Conservation (phyloP, 2,329 filamentous ascomycete genomes). For the Pseudocercospora fuligena region DNA sequence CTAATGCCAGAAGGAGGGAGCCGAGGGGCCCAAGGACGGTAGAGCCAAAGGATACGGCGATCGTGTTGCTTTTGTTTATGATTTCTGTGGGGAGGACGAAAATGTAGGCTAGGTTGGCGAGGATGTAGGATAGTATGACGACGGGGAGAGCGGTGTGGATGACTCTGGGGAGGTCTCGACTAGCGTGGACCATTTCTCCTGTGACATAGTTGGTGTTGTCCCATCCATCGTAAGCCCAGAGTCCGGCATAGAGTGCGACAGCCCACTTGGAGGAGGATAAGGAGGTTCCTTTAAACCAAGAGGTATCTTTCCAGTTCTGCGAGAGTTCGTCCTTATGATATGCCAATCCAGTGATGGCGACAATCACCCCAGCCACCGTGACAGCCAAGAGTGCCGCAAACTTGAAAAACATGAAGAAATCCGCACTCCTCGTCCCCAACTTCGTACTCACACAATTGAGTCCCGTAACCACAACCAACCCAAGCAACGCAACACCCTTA, state of each 20-base stretch:
- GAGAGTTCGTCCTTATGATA: slow-evolving; percentile 67
- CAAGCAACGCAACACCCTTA: slow-evolving; percentile 81
- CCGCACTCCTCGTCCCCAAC: slow-evolving; percentile 83
- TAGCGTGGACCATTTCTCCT: slow-evolving; percentile 92
- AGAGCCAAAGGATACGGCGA: slow-evolving; percentile 91
- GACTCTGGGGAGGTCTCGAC: slow-evolving; percentile 85
- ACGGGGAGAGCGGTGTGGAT: slow-evolving; percentile 96
- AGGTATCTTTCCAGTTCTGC: slow-evolving; percentile 76
- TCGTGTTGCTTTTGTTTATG: slow-evolving; percentile 88
- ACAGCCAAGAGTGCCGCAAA: slow-evolving; percentile 88
- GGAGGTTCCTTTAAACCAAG: slow-evolving; percentile 86
- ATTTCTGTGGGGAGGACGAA: slow-evolving; percentile 81
- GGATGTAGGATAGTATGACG: slow-evolving; percentile 85
- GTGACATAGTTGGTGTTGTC: slow-evolving; percentile 99
- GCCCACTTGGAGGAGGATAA: slow-evolving; percentile 84
- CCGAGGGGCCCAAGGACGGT: slow-evolving; percentile 88
- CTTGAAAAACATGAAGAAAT: slow-evolving; percentile 96
- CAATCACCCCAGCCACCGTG: slow-evolving; percentile 84
- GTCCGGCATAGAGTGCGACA: slow-evolving; percentile 88
- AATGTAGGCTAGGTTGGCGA: slow-evolving; percentile 93
- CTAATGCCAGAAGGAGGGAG: slow-evolving; percentile 80
- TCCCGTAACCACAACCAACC: slow-evolving; percentile 75
- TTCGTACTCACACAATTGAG: slow-evolving; percentile 91
- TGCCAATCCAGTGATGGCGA: slow-evolving; percentile 83
- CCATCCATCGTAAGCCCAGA: slow-evolving; percentile 99